Evolutionary conservation across 306 rosid species (phyloP), one percentile per base, ranked within the genome.

Genomic region (Luffa acutangula): DNA sequence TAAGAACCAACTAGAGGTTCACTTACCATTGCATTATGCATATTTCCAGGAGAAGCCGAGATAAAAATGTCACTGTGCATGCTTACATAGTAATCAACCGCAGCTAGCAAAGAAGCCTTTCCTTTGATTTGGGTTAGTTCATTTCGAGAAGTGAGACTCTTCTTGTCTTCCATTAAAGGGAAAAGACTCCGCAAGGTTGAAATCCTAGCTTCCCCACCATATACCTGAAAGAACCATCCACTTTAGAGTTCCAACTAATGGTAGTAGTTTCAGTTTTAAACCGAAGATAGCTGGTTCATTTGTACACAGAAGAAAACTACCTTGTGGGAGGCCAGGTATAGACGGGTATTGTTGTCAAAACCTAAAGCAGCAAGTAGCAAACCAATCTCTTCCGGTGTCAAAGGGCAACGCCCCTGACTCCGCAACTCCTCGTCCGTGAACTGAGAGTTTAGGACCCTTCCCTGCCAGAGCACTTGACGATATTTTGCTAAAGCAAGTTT

Each of bases 21-120:
- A 83, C 97, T 93, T 82, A 96, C 99, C 96, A 96, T 42, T 74
- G 99, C 99, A 77, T 96, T 96, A 87, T 96, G 99, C 99, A 96
- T 96, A 77, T 96, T 96, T 86, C 99, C 99, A 4, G 99, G 99
- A 76, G 99, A 96, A 88, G 99, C 99, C 65, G 99, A 96, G 80
- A 96, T 76, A 63, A 96, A 96, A 82, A 96, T 87, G 85, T 93
- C 93, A 39, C 98, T 96, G 72, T 96, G 98, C 94, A 96, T 79
- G 86, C 92, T 84, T 42, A 96, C 88, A 43, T 96, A 96, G 89
- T 96, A 96, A 79, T 96, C 99, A 39, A 93, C 87, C 6, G 99
- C 99, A 59, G 99, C 99, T 81, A 93, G 83, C 69, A 96, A 87
- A 83, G 99, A 96, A 63, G 99, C 99, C 85, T 93, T 93, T 82